Evolutionary conservation across 1,284 basidiomycete species (phyloP), one percentile per base, ranked within the genome.

Genomic region (Ceratobasidium sp.): DNA sequence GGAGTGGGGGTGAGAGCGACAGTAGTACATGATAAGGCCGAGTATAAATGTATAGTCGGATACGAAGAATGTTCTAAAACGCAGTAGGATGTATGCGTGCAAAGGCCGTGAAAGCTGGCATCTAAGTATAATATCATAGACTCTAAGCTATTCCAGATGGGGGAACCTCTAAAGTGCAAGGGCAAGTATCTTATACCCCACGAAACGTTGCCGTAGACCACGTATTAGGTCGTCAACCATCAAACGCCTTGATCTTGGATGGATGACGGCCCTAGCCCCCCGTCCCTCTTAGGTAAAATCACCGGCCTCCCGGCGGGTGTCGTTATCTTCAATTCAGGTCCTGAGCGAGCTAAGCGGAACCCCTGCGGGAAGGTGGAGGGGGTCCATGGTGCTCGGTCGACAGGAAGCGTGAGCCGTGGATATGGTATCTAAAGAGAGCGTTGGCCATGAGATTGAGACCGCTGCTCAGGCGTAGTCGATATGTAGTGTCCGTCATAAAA

Each of bases 231-330:
- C 35, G 11, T 5, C 35, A 5, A 38, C 11, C 35, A 11, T 11
- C 4, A 11, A 11, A 11, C 11, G 6, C 6, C 35, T 23, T 35
- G 57, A 9, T 59, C 35, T 32, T 59, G 38, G 57, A 59, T 35
- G 21, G 57, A 35, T 9, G 57, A 59, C 14, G 35, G 11, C 35
- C 35, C 35, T 38, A 11, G 11, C 4, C 35, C 11, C 35, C 35
- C 11, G 11, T 38, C 35, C 35, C 35, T 38, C 35, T 32, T 9
- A 18, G 55, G 50, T 30, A 67, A 38, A 13, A 18, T 44, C 23
- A 67, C 50, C 21, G 64, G 64, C 16, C 21, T 54, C 8, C 64
- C 64, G 26, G 54, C 64, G 23, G 64, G 64, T 11, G 32, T 44
- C 14, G 64, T 54, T 67, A 67, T 67, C 55, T 50, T 49, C 13